phyloP scores from a whole-genome alignment of 1,284 basidiomycete species.

The Cutaneotrichosporon sp. region DNA sequence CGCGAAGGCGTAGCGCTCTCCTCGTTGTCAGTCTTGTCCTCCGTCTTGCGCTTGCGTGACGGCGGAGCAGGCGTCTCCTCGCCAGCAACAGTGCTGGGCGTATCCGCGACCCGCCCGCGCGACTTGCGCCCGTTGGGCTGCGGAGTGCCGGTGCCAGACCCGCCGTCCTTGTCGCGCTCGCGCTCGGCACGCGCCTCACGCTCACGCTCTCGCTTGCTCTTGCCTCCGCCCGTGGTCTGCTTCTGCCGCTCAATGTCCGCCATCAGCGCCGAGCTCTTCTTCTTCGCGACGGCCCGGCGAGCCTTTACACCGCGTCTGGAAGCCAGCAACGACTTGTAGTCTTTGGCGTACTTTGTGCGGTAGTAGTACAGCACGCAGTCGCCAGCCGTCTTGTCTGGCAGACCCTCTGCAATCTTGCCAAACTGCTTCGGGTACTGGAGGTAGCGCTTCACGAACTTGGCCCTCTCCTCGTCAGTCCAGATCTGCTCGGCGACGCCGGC shows the following conservation, averaged over 20 bases:
- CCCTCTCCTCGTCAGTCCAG: conserved; percentile 84
- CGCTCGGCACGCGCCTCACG: neutral
- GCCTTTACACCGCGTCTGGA: conserved; percentile 53
- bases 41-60: conserved; percentile 15
- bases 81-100: conserved; percentile 2
- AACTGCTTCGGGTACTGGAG: conserved; percentile 89
- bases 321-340: conserved; percentile 61
- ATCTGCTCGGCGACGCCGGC: conserved; percentile 61
- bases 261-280: conserved; percentile 40
- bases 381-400: conserved; percentile 77
- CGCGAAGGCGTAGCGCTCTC: conserved; percentile 23
- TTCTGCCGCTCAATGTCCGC: conserved; percentile 37
- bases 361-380: conserved; percentile 96
- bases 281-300: conserved; percentile 53
- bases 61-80: conserved; percentile 1
- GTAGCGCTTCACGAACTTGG: conserved; percentile 73
- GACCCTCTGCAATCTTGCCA: conserved; percentile 64
- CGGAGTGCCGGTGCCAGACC: conserved; percentile 1
- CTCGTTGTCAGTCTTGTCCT: conserved; percentile 8
- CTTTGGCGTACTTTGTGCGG: conserved; percentile 85
- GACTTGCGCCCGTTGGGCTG: conserved; percentile 9
- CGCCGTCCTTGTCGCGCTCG: neutral
- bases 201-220: conserved; percentile 9
- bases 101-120: neutral
- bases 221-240: conserved; percentile 17